Conservation (phyloP, 1,284 basidiomycete species). For the Apiotrichum brassicae region DNA sequence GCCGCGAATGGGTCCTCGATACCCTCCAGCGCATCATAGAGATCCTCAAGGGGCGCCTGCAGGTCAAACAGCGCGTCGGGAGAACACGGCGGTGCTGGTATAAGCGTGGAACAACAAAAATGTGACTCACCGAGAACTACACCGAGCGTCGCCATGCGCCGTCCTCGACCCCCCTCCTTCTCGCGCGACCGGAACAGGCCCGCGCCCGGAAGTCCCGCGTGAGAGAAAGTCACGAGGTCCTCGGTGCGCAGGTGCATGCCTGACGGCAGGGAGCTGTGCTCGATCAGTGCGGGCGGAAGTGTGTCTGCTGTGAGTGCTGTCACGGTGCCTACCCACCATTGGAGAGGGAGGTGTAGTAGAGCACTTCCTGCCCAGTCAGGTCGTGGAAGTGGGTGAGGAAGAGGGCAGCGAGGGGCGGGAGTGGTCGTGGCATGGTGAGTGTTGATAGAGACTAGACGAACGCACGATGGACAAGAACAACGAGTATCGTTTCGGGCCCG, state of each 20-base stretch:
- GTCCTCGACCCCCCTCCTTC: constrained; percentile 24
- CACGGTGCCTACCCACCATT: constrained; percentile 19
- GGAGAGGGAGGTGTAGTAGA: constrained; percentile 29
- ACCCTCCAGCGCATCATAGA: constrained; percentile 31
- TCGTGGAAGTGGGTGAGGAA: constrained; percentile 44
- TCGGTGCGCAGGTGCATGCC: constrained; percentile 32
- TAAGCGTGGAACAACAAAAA: background rate
- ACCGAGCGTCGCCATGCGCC: constrained; percentile 40
- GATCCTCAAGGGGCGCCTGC: constrained; percentile 16
- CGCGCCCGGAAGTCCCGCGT: constrained; percentile 23
- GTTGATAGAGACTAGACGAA: too few relatives aligned
- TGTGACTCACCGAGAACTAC: constrained; percentile 30
- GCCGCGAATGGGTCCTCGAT: constrained; percentile 15
- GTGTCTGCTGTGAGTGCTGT: constrained; percentile 3
- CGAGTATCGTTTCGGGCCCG: too few relatives aligned
- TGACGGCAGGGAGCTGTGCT: constrained; percentile 36
- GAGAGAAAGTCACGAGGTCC: constrained; percentile 33
- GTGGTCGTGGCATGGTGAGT: constrained; percentile 6
- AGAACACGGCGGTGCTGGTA: constrained; percentile 12
- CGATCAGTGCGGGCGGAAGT: constrained; percentile 27
- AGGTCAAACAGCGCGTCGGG: constrained; percentile 25
- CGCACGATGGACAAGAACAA: too few relatives aligned
- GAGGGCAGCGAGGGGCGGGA: constrained; percentile 36
- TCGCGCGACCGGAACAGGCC: constrained; percentile 32
- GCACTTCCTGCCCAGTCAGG: constrained; percentile 37